Percentiles rank a stretch among this genome's conserved stretches.
These are phyloP conservation scores for Tulasnella sp. DNA, from an alignment of 768 basidiomycete genomes.

Conservation along the genomic window DNA sequence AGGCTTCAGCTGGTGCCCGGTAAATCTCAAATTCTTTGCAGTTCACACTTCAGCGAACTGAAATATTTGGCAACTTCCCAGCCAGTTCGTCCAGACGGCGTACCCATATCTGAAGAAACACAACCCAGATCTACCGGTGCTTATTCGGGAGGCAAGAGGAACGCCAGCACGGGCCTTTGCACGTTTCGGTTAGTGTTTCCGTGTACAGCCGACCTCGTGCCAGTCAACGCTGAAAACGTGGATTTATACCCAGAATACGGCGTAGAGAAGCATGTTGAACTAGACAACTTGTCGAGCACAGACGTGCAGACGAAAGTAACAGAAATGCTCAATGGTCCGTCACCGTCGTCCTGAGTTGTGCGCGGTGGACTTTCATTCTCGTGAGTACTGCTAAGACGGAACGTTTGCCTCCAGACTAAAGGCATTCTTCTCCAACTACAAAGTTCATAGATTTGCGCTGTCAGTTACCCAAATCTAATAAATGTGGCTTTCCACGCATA, in stretches of 20 bases:
- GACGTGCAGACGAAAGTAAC: slow-evolving; percentile 67
- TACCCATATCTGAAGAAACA: slow-evolving; percentile 70
- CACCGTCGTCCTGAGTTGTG: neutral
- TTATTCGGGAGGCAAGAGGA: slow-evolving; percentile 71
- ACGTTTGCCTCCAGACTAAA: slow-evolving; percentile 34
- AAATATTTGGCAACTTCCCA: slow-evolving; percentile 29
- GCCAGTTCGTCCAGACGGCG: slow-evolving; percentile 69
- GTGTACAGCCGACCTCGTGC: neutral
- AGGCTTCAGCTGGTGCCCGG: slow-evolving; percentile 75
- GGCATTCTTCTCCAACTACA: slow-evolving; percentile 76
- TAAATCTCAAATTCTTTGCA: slow-evolving; percentile 31
- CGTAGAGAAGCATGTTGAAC: slow-evolving; percentile 69
- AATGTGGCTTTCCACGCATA: slow-evolving; percentile 30
- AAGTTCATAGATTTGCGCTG: neutral
- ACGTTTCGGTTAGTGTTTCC: slow-evolving; percentile 58
- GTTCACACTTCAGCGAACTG: neutral
- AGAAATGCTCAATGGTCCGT: slow-evolving; percentile 40
- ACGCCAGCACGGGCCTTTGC: slow-evolving; percentile 80
- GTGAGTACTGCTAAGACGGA: neutral
- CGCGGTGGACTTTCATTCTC: neutral
- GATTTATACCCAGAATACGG: slow-evolving; percentile 52
- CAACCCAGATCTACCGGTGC: slow-evolving; percentile 78
- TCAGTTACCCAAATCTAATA: neutral
- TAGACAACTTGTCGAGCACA: slow-evolving; percentile 63
- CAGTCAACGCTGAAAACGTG: neutral